Evolutionary conservation across 1,139 yeast species (phyloP), one percentile per base, ranked within the genome.

Genomic region (Suhomyces maxii): DNA sequence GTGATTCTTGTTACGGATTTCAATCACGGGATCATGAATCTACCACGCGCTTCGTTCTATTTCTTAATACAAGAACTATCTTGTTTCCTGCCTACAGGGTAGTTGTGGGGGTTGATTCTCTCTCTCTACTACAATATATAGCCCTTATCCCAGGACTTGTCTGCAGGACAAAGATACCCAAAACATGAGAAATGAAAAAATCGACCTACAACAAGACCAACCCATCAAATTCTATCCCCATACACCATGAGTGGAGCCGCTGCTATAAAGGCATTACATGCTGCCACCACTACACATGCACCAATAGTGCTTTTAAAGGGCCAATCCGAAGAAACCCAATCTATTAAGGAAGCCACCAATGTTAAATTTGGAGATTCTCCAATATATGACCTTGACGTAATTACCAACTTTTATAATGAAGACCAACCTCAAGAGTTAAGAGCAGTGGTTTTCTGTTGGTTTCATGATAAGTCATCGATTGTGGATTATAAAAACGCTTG

Each of bases 401-500:
- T 54, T n/a, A 86, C 95, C 3, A 77, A 79, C 47, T 86, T 86
- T 57, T 69, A 70, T 50, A 73, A 80, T 42, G 85, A 83, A 42
- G 82, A 71, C 39, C 66, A 63, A 12, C 66, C 69, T 14, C 75
- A 84, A 42, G 70, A 77, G n/a, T 68, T 88, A 48, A 71, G 82
- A 52, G 81, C 86, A 1, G 84, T 89, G 4, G 77, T 83, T 34
- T 89, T 89, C 61, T 87, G 95, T 55, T 93, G 96, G 95, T 53
- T 84, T 31, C 82, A 83, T 53, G 84, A 80, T 50, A 90, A 88
- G 48, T 75, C 86, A 34, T 80, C 86, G 36, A 86, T 90, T 43
- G 85, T 96, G 10, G 96, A 90, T 49, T 91, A 93, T 61, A 80
- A 89, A 53, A 79, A 83, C 25, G 84, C 80, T 43, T 88, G 97